These are phyloP conservation scores for Pulveroboletus sp. DNA, from an alignment of 768 basidiomycete genomes.

Conservation along the genomic window DNA sequence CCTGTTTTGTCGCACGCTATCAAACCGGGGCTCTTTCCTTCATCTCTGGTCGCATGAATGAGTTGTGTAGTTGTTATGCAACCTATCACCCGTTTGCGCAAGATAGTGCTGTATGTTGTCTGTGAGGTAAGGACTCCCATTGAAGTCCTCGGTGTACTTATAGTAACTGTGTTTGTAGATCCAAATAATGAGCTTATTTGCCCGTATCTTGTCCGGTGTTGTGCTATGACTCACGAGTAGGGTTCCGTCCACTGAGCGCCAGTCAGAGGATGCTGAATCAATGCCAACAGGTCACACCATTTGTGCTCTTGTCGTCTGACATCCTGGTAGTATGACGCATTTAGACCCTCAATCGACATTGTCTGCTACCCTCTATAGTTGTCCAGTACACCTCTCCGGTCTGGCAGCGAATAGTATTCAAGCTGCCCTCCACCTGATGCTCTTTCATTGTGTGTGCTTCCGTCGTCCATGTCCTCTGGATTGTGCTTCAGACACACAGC, in stretches of 20 bases:
- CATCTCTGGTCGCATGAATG: slow-evolving; percentile 4
- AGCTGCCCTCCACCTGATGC: neutral
- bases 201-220: neutral
- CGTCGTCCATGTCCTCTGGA: neutral
- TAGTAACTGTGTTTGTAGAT: slow-evolving; percentile 10
- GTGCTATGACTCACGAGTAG: slow-evolving; percentile 1
- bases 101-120: slow-evolving; percentile 22
- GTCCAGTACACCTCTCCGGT: no score
- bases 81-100: slow-evolving; percentile 16
- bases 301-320: neutral
- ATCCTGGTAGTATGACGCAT: neutral
- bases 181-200: slow-evolving; percentile 8
- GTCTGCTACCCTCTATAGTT: neutral
- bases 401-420: neutral
- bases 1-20: slow-evolving; percentile 1
- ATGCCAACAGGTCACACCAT: neutral
- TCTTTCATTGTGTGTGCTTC: neutral
- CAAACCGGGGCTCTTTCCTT: neutral
- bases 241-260: neutral
- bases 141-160: neutral
- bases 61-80: slow-evolving; percentile 6
- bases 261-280: neutral
- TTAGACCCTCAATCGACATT: neutral
- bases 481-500: neutral
- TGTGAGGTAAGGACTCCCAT: slow-evolving; percentile 13